These are phyloP conservation scores for Suillus subalutaceus DNA, from an alignment of 768 basidiomycete genomes.

Conservation along the genomic window DNA sequence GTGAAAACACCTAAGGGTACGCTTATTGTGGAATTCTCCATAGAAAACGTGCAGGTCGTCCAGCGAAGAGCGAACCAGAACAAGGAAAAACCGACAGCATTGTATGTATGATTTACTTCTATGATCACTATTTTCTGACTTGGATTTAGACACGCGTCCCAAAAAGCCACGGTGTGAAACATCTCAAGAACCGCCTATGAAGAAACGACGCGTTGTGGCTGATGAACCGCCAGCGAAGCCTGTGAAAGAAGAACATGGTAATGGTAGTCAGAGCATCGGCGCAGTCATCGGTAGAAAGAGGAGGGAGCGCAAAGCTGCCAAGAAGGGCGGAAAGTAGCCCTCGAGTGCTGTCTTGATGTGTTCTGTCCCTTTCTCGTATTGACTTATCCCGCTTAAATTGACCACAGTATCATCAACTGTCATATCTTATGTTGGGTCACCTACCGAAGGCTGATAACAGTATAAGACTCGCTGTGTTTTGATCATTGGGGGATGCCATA, in stretches of 20 bases:
- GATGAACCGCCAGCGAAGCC: slow-evolving; percentile 26
- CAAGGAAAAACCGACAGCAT: slow-evolving; percentile 35
- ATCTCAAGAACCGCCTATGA: slow-evolving; percentile 39
- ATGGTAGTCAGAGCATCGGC: slow-evolving; percentile 53
- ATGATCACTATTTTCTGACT: neutral
- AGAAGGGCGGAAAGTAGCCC: slow-evolving; percentile 10
- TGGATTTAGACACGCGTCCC: slow-evolving; percentile 6
- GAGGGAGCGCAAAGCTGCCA: slow-evolving; percentile 57
- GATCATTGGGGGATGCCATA: neutral
- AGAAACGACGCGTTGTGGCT: slow-evolving; percentile 41
- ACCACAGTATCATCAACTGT: neutral
- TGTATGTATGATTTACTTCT: slow-evolving; percentile 4
- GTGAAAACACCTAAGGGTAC: slow-evolving; percentile 48
- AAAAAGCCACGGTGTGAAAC: slow-evolving; percentile 13
- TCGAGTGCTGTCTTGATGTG: neutral
- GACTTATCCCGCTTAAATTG: neutral
- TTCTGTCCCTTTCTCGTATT: neutral
- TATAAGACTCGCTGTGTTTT: neutral
- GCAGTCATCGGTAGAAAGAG: slow-evolving; percentile 82
- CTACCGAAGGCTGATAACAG: neutral
- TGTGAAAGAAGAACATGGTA: slow-evolving; percentile 24
- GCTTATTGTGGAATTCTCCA: slow-evolving; percentile 93
- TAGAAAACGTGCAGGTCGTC: slow-evolving; percentile 92
- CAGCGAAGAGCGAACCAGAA: slow-evolving; percentile 66
- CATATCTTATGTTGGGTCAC: neutral